phyloP scores from a whole-genome alignment of 2,329 filamentous ascomycete species.

The Graphilbum sp. region DNA sequence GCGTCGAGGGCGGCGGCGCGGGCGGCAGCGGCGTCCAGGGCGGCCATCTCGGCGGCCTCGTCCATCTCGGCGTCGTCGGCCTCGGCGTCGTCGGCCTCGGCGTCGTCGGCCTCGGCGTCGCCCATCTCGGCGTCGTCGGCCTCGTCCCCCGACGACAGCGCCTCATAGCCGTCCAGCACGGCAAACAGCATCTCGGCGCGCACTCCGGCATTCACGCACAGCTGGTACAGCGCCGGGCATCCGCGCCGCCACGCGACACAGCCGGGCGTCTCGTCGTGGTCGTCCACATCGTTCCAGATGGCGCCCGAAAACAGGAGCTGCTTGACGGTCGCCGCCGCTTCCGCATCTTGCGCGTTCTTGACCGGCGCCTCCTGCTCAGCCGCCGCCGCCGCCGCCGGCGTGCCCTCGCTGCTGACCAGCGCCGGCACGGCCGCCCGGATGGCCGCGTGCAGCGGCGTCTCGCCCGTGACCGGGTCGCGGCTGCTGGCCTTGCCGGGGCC shows the following conservation, averaged over 20 bases:
- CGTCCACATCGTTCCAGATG: constrained; percentile 93
- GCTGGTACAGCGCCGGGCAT: constrained; percentile 53
- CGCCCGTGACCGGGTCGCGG: constrained; percentile 72
- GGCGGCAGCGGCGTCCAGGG: constrained; percentile 21
- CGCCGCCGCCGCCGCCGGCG: neutral
- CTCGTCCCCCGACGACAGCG: constrained; percentile 40
- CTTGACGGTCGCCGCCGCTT: constrained; percentile 50
- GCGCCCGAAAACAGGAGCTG: constrained; percentile 75
- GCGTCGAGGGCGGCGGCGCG: constrained; percentile 17
- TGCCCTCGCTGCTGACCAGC: neutral
- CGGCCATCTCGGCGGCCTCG: constrained; percentile 4
- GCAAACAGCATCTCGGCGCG: constrained; percentile 77
- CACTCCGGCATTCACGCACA: constrained; percentile 80
- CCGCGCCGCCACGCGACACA: constrained; percentile 64
- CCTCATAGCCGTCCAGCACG: constrained; percentile 67
- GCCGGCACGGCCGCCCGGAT: constrained; percentile 41
- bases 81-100: constrained; percentile 26
- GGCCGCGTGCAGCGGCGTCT: constrained; percentile 77
- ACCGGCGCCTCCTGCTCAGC: too few species aligned
- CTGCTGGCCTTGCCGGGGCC: constrained; percentile 50
- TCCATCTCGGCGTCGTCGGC: constrained; percentile 19
- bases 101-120: constrained; percentile 26
- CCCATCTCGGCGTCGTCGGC: constrained; percentile 29
- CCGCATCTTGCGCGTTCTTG: constrained; percentile 1
- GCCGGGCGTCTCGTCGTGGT: constrained; percentile 75